phyloP scores from a whole-genome alignment of 805 yeast genomes.

The Candida sakaeoensis region DNA sequence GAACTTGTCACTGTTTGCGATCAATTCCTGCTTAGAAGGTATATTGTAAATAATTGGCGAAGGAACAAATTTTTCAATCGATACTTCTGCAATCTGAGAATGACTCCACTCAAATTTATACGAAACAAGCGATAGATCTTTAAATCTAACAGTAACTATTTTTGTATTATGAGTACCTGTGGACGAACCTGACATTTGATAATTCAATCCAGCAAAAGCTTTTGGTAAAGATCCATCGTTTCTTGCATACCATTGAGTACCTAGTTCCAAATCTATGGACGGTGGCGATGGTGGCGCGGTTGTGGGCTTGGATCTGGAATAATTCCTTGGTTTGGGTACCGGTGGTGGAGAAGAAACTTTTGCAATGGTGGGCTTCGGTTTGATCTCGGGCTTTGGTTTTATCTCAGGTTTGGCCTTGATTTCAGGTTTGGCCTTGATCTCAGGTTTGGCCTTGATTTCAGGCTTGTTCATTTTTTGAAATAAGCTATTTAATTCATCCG shows the following conservation, averaged over 20 bases:
- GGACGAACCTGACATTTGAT: conserved; percentile 17
- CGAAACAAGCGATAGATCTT: conserved; percentile 38
- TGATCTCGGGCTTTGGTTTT: conserved; percentile 1
- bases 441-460: neutral
- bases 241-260: conserved; percentile 45
- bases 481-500: conserved; percentile 7
- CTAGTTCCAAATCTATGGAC: conserved; percentile 38
- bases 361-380: conserved; percentile 14
- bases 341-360: conserved; percentile 10
- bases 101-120: conserved; percentile 41
- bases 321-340: conserved; percentile 6
- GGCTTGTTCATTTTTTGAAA: conserved; percentile 8
- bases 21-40: conserved; percentile 30
- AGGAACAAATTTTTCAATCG: conserved; percentile 32
- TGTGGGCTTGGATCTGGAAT: conserved; percentile 23
- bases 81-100: conserved; percentile 18
- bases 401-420: too few relatives aligned
- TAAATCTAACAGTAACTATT: conserved; percentile 33
- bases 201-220: conserved; percentile 34
- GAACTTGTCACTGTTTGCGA: conserved; percentile 31
- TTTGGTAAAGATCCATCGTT: conserved; percentile 33
- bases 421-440: too few relatives aligned
- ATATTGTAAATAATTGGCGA: conserved; percentile 36
- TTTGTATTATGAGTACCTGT: conserved; percentile 17
- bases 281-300: conserved; percentile 25